Evolutionary conservation across 768 basidiomycete genomes (phyloP).

Genomic region (Mycena polygramma): DNA sequence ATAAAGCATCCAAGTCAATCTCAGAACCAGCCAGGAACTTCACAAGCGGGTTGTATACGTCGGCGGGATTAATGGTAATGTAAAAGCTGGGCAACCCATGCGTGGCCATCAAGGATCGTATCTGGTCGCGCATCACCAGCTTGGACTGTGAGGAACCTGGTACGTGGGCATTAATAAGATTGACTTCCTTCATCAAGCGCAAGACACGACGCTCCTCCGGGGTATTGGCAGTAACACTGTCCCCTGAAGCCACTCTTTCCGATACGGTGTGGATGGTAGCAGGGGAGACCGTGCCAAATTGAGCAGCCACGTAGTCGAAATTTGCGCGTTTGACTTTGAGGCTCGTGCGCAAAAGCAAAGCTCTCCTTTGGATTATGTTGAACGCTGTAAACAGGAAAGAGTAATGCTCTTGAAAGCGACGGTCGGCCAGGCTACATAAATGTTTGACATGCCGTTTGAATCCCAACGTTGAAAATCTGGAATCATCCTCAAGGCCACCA

Average conservation of each 20-base stretch:
- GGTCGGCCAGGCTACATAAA: not conserved
- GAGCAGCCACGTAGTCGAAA: not conserved
- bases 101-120: not conserved
- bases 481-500: not conserved
- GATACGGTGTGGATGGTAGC: not conserved
- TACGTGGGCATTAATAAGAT: not conserved
- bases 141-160: not conserved
- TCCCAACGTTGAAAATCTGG: not conserved
- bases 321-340: not conserved
- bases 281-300: not conserved
- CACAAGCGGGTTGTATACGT: constrained; percentile 30
- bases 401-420: not conserved
- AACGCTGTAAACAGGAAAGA: not conserved
- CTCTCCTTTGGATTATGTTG: not conserved
- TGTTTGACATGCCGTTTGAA: constrained; percentile 7
- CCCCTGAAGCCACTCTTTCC: not conserved
- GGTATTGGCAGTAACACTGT: not conserved
- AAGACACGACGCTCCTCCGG: not conserved
- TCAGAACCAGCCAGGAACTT: constrained; percentile 2
- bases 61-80: constrained; percentile 48
- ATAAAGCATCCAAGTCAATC: not conserved
- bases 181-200: not conserved
- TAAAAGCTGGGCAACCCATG: constrained; percentile 34
- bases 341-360: not conserved
- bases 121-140: constrained; percentile 1